Conservation (phyloP, 495 filamentous ascomycete species). For the Geoglossum glabrum region DNA sequence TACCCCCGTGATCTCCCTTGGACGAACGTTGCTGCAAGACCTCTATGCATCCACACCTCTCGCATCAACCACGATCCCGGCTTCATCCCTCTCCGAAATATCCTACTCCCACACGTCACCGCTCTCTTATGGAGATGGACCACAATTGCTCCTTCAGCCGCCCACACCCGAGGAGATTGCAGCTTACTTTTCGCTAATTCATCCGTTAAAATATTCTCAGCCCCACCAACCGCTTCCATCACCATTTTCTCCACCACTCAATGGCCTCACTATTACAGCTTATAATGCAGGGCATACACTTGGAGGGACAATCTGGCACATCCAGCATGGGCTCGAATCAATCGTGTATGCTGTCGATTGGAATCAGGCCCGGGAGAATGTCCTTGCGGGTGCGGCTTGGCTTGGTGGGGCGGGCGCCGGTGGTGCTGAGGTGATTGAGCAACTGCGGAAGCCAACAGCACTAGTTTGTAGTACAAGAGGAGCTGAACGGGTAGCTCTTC, state of each 20-base stretch:
- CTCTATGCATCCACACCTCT: conserved; percentile 78
- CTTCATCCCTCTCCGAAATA: conserved; percentile 44
- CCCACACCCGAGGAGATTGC: conserved; percentile 78
- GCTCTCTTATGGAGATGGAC: conserved; percentile 9
- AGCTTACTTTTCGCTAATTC: conserved; percentile 78
- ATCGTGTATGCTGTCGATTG: conserved; percentile 96
- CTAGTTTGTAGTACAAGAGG: conserved; percentile 78
- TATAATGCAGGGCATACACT: conserved; percentile 93
- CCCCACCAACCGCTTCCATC: conserved; percentile 74
- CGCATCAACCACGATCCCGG: conserved; percentile 59
- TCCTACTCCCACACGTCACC: conserved; percentile 25
- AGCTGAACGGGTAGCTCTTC: conserved; percentile 45
- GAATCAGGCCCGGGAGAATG: conserved; percentile 89
- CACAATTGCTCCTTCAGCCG: conserved; percentile 53
- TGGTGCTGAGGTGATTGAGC: conserved; percentile 80
- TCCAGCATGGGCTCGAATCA: conserved; percentile 89
- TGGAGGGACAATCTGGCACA: conserved; percentile 96
- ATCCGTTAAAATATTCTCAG: conserved; percentile 90
- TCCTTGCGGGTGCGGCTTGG: conserved; percentile 83
- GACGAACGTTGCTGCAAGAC: conserved; percentile 77
- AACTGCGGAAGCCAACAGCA: conserved; percentile 78
- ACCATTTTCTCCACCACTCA: conserved; percentile 68
- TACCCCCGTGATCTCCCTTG: conserved; percentile 76
- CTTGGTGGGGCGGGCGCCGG: conserved; percentile 61
- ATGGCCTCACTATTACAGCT: conserved; percentile 87